Evolutionary conservation across 805 yeast species (phyloP), one percentile per base, ranked within the genome.

Genomic region (Kurtzmaniella cleridarum): DNA sequence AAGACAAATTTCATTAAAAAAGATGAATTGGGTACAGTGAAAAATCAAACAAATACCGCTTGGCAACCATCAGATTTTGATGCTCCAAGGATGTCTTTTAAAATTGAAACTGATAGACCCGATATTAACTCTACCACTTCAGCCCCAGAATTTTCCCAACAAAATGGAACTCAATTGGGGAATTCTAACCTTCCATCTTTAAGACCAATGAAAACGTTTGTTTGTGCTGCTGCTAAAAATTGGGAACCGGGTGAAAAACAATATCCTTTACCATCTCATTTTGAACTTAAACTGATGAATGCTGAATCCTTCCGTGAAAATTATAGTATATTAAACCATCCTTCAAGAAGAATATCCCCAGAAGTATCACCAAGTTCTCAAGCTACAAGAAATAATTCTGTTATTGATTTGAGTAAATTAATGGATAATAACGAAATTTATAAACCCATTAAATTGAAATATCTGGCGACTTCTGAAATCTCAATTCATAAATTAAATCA

Each of bases 281-380:
- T 68, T 44, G 54, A 51, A 28, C 43, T 60, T 39, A 67, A 68
- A 41, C 53, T 47, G 23, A 66, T 68, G 57, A 60, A 64, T 44
- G 63, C 56, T 37, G 68, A 59, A 6, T 57, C 66, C 5, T 68
- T 68, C 53, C 63, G 58, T 32, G 53, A 48, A 34, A 42, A 53
- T 4, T 68, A 55, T 37, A 51, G 52, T 42, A 44, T 68, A 20
- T 42, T 50, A 9, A 53, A 56, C 26, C 64, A 53, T 15, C 74
- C 74, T 0, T 28, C 34, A 13, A 52, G 51, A 30, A 71, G 71
- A 4, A 50, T 59, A 7, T 57, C 65, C 33, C 74, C 74, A 3
- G 71, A 64, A 41, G 64, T 67, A 2, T 64, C 71, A 15, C 74
- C 74, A 17, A 57, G 46, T 23, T 60, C 69, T 5, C 66, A 60